These are phyloP conservation scores for Simplicillium aogashimaense DNA, from an alignment of 2,329 filamentous ascomycete genomes.

Conservation along the genomic window DNA sequence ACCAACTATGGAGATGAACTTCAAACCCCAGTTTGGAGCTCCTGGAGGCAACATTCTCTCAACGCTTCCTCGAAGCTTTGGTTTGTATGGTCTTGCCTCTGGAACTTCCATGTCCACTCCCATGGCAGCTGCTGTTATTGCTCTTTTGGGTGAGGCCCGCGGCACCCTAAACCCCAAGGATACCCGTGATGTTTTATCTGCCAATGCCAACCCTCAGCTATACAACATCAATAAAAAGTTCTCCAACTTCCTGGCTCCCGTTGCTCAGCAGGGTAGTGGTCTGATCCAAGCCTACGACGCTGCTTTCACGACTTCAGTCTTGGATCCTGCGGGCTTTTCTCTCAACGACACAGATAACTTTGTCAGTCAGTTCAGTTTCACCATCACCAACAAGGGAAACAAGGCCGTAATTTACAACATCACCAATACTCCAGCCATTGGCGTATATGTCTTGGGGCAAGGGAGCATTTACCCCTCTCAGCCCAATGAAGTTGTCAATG, in stretches of 20 bases:
- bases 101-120: constrained; percentile 54
- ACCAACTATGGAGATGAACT: constrained; percentile 46
- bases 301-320: constrained; percentile 33
- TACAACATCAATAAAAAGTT: constrained; percentile 33
- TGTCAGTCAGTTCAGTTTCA: constrained; percentile 36
- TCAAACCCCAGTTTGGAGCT: constrained; percentile 44
- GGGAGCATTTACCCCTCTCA: constrained; percentile 29
- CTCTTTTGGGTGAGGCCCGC: constrained; percentile 40
- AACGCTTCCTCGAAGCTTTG: constrained; percentile 36
- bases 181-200: constrained; percentile 38
- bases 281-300: constrained; percentile 44
- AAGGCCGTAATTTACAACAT: constrained; percentile 40
- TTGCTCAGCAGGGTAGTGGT: constrained; percentile 46
- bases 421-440: constrained; percentile 36
- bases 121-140: constrained; percentile 44
- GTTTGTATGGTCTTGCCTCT: constrained; percentile 39
- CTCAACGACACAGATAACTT: constrained; percentile 52
- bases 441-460: constrained; percentile 37
- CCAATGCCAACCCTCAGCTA: constrained; percentile 35
- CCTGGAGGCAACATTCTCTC: constrained; percentile 50
- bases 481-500: constrained; percentile 30
- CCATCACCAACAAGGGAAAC: constrained; percentile 41
- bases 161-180: constrained; percentile 38
- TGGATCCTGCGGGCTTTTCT: constrained; percentile 39
- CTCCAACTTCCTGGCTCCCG: constrained; percentile 35